Conservation (phyloP, 148 eudicot genomes). For the Linanthus parryae region DNA sequence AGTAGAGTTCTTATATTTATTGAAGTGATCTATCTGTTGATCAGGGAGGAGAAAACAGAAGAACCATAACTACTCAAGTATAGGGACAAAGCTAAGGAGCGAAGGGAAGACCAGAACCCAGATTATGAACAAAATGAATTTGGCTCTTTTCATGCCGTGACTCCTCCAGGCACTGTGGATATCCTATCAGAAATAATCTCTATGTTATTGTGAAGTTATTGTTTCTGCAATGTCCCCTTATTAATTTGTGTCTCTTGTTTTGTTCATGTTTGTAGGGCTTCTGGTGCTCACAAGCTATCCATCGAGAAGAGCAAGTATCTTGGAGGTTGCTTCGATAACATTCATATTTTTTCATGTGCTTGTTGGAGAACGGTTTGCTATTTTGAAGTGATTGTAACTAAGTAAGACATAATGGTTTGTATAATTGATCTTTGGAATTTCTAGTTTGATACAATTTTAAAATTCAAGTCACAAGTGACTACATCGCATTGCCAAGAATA, state of each 20-base stretch:
- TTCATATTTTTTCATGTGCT: too few relatives aligned
- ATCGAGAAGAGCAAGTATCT: constrained; percentile 99
- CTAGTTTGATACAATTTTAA: too few relatives aligned
- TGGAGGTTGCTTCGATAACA: too few relatives aligned
- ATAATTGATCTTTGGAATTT: too few relatives aligned
- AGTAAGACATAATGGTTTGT: too few relatives aligned
- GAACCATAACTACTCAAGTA: constrained; percentile 73
- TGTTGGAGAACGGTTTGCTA: too few relatives aligned
- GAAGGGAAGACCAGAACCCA: constrained; percentile 95
- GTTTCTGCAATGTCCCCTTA: neutral
- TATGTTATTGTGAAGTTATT: too few relatives aligned
- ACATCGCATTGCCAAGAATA: too few relatives aligned
- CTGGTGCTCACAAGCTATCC: constrained; percentile 84
- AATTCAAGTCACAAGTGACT: too few relatives aligned
- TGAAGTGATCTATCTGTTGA: neutral
- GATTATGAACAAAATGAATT: constrained; percentile 82
- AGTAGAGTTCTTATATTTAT: neutral
- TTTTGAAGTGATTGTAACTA: too few relatives aligned
- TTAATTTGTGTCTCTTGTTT: constrained; percentile 27
- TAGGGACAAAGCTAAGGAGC: constrained; percentile 91
- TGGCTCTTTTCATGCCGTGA: constrained; percentile 90
- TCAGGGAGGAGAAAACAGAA: constrained; percentile 84
- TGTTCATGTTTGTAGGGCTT: constrained; percentile 60
- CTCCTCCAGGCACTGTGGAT: constrained; percentile 87
- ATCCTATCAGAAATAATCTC: constrained; percentile 37